Evolutionary conservation across 176 grass and related monocot species (phyloP), one percentile per base, ranked within the genome.

Genomic region (Bromus sterilis): DNA sequence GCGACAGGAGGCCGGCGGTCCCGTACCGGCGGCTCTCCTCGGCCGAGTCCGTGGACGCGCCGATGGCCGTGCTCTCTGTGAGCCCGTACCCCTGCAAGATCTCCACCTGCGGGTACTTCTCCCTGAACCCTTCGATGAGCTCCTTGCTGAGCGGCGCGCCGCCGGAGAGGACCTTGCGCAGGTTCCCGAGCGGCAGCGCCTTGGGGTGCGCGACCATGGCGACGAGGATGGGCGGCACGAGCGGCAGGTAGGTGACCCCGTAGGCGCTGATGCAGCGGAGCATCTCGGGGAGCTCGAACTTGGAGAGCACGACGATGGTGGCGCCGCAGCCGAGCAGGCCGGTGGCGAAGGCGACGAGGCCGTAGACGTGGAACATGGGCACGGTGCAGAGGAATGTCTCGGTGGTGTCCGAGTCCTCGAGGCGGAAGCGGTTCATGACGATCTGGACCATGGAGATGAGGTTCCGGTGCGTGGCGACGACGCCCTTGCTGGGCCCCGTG

Each of bases 291-390:
- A 97, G 76, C 79, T 97, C 95, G 68, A 87, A 97, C 80, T 94
- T 97, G 86, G 91, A 94, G 37, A 97, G 90, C 21, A 97, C 88
- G 32, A 97, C 92, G 36, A 97, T 66, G 44, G 92, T 97, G 79
- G 90, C 93, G 70, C 95, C 95, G 64, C 89, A 94, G 12, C 95
- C 95, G 73, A 97, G 88, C 71, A 97, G 83, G 6, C 95, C 95
- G 20, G 90, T 97, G 32, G 95, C 95, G 81, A 94, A 97, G 39
- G 95, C 92, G 62, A 91, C 90, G 60, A 97, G 90, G 48, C 95
- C 95, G 80, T 94, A 97, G 43, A 97, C 92, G 77, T 97, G 95
- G 88, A 97, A 97, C 92, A 94, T 97, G 48, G 95, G 92, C 36
- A 97, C 95, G 0, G 92, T 97, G 88, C 95, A 97, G 83, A 97